Conservation (phyloP, 148 eudicot species). For the Fallopia convolvulus region DNA sequence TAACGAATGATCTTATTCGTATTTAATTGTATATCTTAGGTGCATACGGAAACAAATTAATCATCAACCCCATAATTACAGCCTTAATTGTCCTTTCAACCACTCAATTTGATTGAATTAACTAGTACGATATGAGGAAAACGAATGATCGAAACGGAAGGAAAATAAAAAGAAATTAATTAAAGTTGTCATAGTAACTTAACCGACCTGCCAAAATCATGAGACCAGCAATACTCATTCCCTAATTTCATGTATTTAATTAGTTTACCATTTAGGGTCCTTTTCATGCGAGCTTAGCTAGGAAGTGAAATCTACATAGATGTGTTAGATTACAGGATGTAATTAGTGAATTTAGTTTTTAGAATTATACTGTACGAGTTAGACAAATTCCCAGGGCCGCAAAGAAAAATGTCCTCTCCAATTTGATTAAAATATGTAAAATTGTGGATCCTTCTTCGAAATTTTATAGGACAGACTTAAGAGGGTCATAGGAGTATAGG, state of each 20-base stretch:
- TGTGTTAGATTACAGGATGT: background rate
- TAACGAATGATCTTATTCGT: too few relatives aligned
- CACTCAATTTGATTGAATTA: background rate
- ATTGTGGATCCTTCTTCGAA: background rate
- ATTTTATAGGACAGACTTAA: too few relatives aligned
- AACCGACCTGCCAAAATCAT: slow-evolving; percentile 5
- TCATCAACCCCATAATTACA: background rate
- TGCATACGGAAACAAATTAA: background rate
- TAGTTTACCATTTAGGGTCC: background rate
- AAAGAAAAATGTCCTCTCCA: background rate
- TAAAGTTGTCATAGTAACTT: background rate
- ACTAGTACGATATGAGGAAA: background rate
- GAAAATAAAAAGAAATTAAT: background rate
- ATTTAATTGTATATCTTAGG: too few relatives aligned
- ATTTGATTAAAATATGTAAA: too few relatives aligned
- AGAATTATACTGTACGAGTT: background rate
- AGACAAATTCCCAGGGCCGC: background rate
- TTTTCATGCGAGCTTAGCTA: background rate
- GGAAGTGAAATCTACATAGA: too few relatives aligned
- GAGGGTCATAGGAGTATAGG: background rate
- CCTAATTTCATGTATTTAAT: background rate
- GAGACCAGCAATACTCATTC: background rate
- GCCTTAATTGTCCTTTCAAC: background rate
- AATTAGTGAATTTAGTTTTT: background rate
- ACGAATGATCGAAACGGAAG: background rate